phyloP scores from a whole-genome alignment of 352 stramenopile species.

The Discostella stelligera region DNA sequence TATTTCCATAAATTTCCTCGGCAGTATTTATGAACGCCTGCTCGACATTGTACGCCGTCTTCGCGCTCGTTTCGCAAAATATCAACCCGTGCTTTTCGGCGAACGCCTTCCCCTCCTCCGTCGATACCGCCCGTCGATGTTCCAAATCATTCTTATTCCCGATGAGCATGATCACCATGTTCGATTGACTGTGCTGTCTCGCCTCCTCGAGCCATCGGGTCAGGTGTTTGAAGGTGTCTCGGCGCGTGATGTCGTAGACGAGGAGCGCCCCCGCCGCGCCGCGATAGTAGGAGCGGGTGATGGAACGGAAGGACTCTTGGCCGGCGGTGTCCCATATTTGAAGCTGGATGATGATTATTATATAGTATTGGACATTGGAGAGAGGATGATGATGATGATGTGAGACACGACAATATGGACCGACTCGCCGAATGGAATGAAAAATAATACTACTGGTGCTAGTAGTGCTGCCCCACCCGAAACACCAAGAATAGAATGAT shows the following conservation, averaged over 20 bases:
- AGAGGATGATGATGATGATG: background rate
- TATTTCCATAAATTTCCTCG: slow-evolving; percentile 83
- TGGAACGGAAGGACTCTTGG: slow-evolving; percentile 99
- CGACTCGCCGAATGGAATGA: too few species aligned
- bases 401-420: too few species aligned
- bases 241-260: slow-evolving; percentile 98
- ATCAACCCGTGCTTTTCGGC: slow-evolving; percentile 99
- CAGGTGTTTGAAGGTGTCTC: slow-evolving; percentile 99
- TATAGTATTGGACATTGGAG: background rate
- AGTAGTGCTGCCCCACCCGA: too few species aligned
- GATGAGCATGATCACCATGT: slow-evolving; percentile 99
- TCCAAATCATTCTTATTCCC: slow-evolving; percentile 98
- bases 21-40: slow-evolving; percentile 87
- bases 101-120: slow-evolving; percentile 97
- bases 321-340: slow-evolving; percentile 87
- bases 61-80: slow-evolving; percentile 99
- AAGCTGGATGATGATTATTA: slow-evolving; percentile 61
- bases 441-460: too few species aligned
- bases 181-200: slow-evolving; percentile 96
- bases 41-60: slow-evolving; percentile 98
- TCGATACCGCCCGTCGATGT: slow-evolving; percentile 91
- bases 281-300: slow-evolving; percentile 99
- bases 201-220: slow-evolving; percentile 98
- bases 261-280: slow-evolving; percentile 94
- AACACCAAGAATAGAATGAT: too few species aligned